Conservation (phyloP, 352 stramenopile species). For the Phytophthora nicotianae region DNA sequence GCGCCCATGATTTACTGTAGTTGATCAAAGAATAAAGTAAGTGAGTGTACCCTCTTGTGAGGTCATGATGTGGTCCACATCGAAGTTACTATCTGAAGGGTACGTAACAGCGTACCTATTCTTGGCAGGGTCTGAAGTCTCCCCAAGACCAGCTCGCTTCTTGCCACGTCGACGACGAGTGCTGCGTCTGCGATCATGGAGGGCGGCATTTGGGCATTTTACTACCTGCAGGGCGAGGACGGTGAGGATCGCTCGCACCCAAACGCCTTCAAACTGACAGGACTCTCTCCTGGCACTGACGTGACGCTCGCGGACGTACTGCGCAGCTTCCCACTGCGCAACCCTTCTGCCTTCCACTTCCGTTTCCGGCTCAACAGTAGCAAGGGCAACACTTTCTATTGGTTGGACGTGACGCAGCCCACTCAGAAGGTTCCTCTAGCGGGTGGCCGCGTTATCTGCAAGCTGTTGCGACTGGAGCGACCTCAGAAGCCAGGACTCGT, state of each 20-base stretch:
- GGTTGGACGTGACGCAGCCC: conserved; percentile 68
- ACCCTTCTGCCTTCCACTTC: conserved; percentile 73
- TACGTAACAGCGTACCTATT: conserved; percentile 14
- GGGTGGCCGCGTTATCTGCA: conserved; percentile 83
- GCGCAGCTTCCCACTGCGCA: conserved; percentile 63
- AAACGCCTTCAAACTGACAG: conserved; percentile 68
- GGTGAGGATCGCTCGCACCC: conserved; percentile 83
- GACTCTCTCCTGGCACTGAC: conserved; percentile 34
- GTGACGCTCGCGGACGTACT: conserved; percentile 78
- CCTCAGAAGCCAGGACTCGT: conserved; percentile 64
- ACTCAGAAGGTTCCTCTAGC: conserved; percentile 73
- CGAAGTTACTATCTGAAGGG: background rate
- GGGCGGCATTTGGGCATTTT: conserved; percentile 77
- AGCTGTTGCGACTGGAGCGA: conserved; percentile 73
- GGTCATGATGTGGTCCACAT: conserved; percentile 18
- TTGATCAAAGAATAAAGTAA: too few species aligned
- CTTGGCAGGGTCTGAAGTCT: conserved; percentile 3
- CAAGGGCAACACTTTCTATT: conserved; percentile 73
- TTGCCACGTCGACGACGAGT: conserved; percentile 6
- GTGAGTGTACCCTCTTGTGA: conserved; percentile 1
- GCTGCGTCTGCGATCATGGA: conserved; percentile 22
- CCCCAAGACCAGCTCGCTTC: conserved; percentile 15
- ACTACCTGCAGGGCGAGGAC: conserved; percentile 89
- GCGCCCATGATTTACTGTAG: too few species aligned
- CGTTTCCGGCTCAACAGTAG: conserved; percentile 82